phyloP scores from a whole-genome alignment of 2,329 filamentous ascomycete genomes.

The Emmonsia crescens region DNA sequence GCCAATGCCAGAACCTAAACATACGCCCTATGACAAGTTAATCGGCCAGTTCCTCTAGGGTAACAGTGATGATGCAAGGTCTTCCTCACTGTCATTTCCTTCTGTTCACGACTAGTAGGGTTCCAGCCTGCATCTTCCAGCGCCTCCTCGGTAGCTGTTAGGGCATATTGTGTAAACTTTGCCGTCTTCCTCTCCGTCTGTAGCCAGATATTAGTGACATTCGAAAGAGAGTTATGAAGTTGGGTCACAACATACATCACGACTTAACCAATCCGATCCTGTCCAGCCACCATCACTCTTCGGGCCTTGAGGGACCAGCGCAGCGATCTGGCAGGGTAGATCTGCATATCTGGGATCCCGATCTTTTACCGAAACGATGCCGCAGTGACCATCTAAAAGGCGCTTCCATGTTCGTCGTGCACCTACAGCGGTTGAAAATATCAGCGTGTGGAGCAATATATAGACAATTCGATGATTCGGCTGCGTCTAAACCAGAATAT shows the following conservation, averaged over 20 bases:
- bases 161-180: conserved; percentile 81
- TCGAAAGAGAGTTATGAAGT: conserved; percentile 44
- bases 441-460: neutral
- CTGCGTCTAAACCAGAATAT: neutral
- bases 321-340: conserved; percentile 76
- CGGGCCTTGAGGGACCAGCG: conserved; percentile 57
- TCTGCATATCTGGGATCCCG: conserved; percentile 55
- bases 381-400: conserved; percentile 67
- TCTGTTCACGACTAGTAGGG: conserved; percentile 48
- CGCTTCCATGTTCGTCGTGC: conserved; percentile 68
- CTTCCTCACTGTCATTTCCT: conserved; percentile 54
- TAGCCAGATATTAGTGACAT: conserved; percentile 20
- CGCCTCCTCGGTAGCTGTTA: conserved; percentile 78
- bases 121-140: conserved; percentile 72
- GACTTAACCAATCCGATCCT: conserved; percentile 34
- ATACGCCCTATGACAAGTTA: conserved; percentile 55
- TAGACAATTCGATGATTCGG: neutral
- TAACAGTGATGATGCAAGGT: conserved; percentile 4
- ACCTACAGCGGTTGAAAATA: conserved; percentile 33
- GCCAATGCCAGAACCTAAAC: conserved; percentile 88
- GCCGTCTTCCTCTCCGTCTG: conserved; percentile 70
- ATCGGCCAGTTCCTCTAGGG: neutral
- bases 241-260: conserved; percentile 24
- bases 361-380: conserved; percentile 61
- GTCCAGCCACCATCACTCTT: conserved; percentile 35